Base-by-base conservation (phyloP, 2,329 filamentous ascomycete genomes). In the Exophiala alcalophila region DNA sequence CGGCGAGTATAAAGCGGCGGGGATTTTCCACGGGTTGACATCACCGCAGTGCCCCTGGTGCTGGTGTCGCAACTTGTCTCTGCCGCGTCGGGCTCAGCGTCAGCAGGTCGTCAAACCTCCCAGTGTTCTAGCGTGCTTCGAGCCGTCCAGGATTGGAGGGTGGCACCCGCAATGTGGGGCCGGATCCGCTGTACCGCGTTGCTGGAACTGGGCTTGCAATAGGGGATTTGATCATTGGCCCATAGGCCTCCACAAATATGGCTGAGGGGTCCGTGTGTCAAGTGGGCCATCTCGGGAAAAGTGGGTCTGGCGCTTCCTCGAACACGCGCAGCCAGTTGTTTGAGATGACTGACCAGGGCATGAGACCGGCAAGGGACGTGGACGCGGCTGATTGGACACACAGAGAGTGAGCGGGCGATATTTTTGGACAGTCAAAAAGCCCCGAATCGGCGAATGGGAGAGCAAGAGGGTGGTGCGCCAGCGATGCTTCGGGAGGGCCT, bases 261-360 rank as follows among this genome's bases (percentile, higher is more conserved):
- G n/a, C n/a, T n/a, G n/a, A n/a, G n/a, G n/a, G n/a, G n/a, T n/a
- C n/a, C n/a, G n/a, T n/a, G n/a, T n/a, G 7, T 5, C 9, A 11
- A 10, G 23, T 27, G 35, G 23, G 19, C 25, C 21, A 11, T 11
- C 15, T 10, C 26, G 24, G 16, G 16, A 16, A 14, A 5, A 2
- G 31, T 44, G 44, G 40, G 35, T 35, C 37, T 21, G 49, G 49
- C 49, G 49, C 44, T 48, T 51, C 30, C 37, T 48, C 40, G 49
- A 37, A 31, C 40, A 46, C 33, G 12, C 34, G 20, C 44, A 44
- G 37, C 49, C 49, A 45, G 36, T 51, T 16, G 33, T 43, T 43
- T 21, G 10, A 18, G 25, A 35, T 36, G 20, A 24, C 9, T 3
- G 11, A 28, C 19, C 5, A 35, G 24, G n/a, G 31, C 23, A 24